phyloP scores from a whole-genome alignment of 148 eudicot genomes.

The Fagopyrum tataricum region DNA sequence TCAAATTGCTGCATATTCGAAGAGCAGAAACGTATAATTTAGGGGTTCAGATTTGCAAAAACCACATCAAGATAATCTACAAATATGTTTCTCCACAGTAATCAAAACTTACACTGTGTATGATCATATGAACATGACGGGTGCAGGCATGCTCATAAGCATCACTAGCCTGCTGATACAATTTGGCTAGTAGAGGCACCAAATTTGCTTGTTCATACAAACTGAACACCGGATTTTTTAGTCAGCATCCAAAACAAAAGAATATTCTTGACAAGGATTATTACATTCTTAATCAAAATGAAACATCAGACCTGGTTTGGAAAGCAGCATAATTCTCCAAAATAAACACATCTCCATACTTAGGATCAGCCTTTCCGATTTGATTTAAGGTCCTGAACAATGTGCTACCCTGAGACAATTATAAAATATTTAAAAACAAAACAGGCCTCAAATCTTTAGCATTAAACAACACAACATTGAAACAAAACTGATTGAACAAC shows the following conservation, averaged over 20 bases:
- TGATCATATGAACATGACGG: constrained; percentile 75
- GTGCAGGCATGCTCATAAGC: constrained; percentile 88
- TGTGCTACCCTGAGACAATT: constrained; percentile 53
- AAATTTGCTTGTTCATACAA: constrained; percentile 92
- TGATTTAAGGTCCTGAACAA: constrained; percentile 93
- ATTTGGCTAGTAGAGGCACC: constrained; percentile 80
- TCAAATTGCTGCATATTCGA: constrained; percentile 72
- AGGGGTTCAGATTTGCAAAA: neutral
- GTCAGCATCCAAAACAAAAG: neutral
- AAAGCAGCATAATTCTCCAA: constrained; percentile 96
- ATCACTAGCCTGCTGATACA: constrained; percentile 98
- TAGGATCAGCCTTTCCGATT: constrained; percentile 66
- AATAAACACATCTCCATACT: constrained; percentile 74
- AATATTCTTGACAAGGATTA: neutral
- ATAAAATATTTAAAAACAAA: neutral
- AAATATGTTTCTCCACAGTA: neutral
- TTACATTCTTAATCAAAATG: neutral
- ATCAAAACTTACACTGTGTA: constrained; percentile 54
- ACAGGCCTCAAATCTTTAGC: neutral
- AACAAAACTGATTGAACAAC: neutral
- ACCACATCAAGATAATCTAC: neutral
- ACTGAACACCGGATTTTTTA: constrained; percentile 37
- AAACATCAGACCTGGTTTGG: constrained; percentile 63
- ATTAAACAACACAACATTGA: neutral
- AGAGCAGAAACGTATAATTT: neutral